phyloP scores from a whole-genome alignment of 345 rosid genomes.

The Acer negundo region DNA sequence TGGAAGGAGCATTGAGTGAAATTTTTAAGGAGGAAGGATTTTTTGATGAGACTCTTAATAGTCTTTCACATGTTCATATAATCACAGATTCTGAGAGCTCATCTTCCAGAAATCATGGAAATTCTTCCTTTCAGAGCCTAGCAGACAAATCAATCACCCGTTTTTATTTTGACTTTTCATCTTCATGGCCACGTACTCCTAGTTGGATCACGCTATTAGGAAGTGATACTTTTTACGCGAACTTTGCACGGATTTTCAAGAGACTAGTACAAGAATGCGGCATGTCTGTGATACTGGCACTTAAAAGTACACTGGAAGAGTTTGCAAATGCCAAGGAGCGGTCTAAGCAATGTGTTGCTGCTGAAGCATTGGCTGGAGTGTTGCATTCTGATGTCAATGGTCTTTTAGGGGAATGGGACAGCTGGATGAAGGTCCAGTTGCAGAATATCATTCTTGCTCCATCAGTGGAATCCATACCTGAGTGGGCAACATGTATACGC shows the following conservation, averaged over 20 bases:
- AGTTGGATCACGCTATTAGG: slow-evolving; percentile 96
- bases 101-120: slow-evolving; percentile 78
- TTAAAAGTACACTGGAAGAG: slow-evolving; percentile 76
- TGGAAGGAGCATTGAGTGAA: slow-evolving; percentile 77
- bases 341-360: slow-evolving; percentile 98
- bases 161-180: slow-evolving; percentile 91
- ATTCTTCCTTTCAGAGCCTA: slow-evolving; percentile 82
- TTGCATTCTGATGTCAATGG: slow-evolving; percentile 92
- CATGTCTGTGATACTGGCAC: slow-evolving; percentile 66
- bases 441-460: slow-evolving; percentile 81
- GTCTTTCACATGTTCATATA: slow-evolving; percentile 94
- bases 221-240: slow-evolving; percentile 85
- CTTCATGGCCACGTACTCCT: slow-evolving; percentile 99
- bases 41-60: slow-evolving; percentile 79
- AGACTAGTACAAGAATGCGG: slow-evolving; percentile 96
- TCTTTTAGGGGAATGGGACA: slow-evolving; percentile 79
- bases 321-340: slow-evolving; percentile 89
- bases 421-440: slow-evolving; percentile 86
- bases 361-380: slow-evolving; percentile 93
- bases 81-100: slow-evolving; percentile 71
- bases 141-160: slow-evolving; percentile 95
- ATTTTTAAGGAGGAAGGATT: slow-evolving; percentile 92
- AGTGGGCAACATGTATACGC: slow-evolving; percentile 98
- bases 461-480: slow-evolving; percentile 92
- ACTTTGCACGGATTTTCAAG: slow-evolving; percentile 94